Evolutionary conservation across 192 early-diverging fungal genomes (phyloP).

Genomic region (Podila verticillata): DNA sequence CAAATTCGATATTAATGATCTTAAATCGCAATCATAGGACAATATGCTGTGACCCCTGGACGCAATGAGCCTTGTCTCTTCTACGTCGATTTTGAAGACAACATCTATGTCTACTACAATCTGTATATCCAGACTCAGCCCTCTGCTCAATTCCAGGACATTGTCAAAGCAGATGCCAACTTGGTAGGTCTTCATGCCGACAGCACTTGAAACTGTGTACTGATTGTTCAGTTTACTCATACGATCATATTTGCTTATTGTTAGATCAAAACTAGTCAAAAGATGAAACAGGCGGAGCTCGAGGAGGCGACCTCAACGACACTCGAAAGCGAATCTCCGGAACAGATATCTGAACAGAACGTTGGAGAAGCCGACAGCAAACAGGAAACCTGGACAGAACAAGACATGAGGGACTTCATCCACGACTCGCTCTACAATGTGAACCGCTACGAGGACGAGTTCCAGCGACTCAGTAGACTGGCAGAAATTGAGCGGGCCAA

Average conservation of each 20-base stretch:
- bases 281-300: background rate
- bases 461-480: conserved; percentile 27
- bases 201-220: background rate
- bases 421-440: conserved; percentile 41
- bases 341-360: background rate
- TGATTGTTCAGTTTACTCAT: background rate
- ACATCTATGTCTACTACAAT: conserved; percentile 68
- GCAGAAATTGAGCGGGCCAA: conserved; percentile 28
- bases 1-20: no score
- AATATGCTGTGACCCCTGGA: conserved; percentile 58
- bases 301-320: background rate
- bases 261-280: background rate
- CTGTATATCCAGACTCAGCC: conserved; percentile 59
- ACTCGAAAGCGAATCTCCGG: background rate
- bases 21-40: conserved; percentile 31
- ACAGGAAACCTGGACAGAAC: conserved; percentile 8
- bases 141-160: conserved; percentile 54
- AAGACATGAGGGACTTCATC: conserved; percentile 29
- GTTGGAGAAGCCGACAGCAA: background rate
- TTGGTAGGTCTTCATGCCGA: background rate
- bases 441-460: conserved; percentile 44
- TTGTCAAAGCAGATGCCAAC: conserved; percentile 43
- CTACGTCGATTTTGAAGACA: conserved; percentile 71
- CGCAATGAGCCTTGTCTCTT: conserved; percentile 66
- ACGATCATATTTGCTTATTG: background rate